Conservation (phyloP, 768 basidiomycete species). For the Termitomyces sp. region DNA sequence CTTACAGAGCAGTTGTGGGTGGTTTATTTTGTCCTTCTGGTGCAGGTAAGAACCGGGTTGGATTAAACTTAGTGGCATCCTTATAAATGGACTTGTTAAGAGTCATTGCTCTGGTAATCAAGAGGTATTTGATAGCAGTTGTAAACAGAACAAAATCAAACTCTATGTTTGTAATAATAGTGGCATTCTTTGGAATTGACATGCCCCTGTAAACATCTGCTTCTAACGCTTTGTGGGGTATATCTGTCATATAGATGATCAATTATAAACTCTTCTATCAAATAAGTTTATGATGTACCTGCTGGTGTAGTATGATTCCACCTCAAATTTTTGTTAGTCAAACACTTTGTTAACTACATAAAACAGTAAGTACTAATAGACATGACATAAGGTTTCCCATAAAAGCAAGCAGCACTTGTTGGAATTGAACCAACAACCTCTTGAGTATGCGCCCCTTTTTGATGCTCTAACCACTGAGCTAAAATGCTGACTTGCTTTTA, state of each 20-base stretch:
- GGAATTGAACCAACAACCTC: too few relatives aligned
- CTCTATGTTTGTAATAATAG: constrained; percentile 35
- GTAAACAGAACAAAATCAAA: constrained; percentile 7
- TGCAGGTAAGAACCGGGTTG: constrained; percentile 31
- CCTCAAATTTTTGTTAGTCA: neutral
- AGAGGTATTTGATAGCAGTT: neutral
- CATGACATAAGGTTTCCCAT: too few relatives aligned
- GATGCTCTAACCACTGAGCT: too few relatives aligned
- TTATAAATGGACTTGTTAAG: constrained; percentile 30
- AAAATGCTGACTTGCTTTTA: too few relatives aligned
- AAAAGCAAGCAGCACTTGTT: too few relatives aligned
- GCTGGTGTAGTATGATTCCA: constrained; percentile 17
- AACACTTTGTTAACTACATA: neutral
- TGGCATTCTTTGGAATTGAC: constrained; percentile 15
- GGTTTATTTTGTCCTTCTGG: constrained; percentile 7
- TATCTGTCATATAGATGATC: neutral
- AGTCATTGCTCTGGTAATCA: constrained; percentile 28
- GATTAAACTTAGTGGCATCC: constrained; percentile 31
- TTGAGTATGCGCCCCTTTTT: too few relatives aligned
- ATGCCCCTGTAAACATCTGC: too few relatives aligned
- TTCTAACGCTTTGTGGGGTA: neutral
- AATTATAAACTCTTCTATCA: neutral
- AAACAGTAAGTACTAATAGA: too few relatives aligned
- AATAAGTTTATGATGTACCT: constrained; percentile 8
- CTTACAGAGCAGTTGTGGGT: constrained; percentile 10